Conservation (phyloP, 768 basidiomycete species). For the Boletellus sp. region DNA sequence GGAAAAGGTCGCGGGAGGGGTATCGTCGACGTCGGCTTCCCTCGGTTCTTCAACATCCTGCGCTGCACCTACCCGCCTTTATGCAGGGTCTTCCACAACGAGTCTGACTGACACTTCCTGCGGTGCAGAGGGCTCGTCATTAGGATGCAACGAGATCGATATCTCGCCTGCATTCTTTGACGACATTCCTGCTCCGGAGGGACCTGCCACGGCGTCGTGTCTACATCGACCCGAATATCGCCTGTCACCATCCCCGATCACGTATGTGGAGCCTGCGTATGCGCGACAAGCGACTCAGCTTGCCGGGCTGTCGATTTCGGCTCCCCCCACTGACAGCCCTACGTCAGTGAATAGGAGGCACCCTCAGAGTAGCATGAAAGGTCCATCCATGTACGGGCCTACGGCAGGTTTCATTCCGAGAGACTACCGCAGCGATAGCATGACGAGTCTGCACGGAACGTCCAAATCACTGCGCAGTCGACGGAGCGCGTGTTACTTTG, state of each 20-base stretch:
- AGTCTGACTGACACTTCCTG: slow-evolving; percentile 15
- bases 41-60: slow-evolving; percentile 15
- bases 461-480: slow-evolving; percentile 14
- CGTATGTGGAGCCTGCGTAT: slow-evolving; percentile 18
- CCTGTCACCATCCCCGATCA: slow-evolving; percentile 14
- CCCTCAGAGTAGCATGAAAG: neutral
- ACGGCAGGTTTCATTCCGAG: slow-evolving; percentile 29
- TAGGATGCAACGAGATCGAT: slow-evolving; percentile 25
- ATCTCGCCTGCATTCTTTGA: slow-evolving; percentile 46
- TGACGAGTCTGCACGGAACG: slow-evolving; percentile 5
- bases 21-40: neutral
- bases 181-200: slow-evolving; percentile 42
- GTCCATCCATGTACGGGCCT: slow-evolving; percentile 19
- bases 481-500: slow-evolving; percentile 20
- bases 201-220: slow-evolving; percentile 41
- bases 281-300: slow-evolving; percentile 7
- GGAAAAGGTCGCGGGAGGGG: neutral
- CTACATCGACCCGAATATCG: slow-evolving; percentile 31
- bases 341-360: neutral
- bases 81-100: slow-evolving; percentile 8
- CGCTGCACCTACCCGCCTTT: neutral
- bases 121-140: slow-evolving; percentile 15
- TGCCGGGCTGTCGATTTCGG: neutral
- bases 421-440: slow-evolving; percentile 8
- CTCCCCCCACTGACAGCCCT: neutral